Percentiles rank a stretch among this genome's conserved stretches.
These are phyloP conservation scores for Pseudogymnoascus sp. DNA, from an alignment of 2,329 filamentous ascomycete genomes.

Conservation along the genomic window DNA sequence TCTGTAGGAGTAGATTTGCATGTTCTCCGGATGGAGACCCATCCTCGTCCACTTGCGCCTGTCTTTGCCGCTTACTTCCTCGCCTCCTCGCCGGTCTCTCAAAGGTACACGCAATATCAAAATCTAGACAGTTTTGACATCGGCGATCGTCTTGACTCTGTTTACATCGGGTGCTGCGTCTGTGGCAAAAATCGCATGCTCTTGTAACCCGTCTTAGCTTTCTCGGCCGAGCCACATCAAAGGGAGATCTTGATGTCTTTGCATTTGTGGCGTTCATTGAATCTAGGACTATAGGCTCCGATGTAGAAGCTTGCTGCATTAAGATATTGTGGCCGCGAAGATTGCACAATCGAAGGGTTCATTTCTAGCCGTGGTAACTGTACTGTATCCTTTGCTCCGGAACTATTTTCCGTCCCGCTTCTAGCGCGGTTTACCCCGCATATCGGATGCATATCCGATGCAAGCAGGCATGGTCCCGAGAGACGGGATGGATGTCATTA, in stretches of 20 bases:
- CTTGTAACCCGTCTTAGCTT: slow-evolving; percentile 12
- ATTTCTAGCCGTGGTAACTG: neutral
- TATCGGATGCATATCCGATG: neutral
- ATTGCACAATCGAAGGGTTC: neutral
- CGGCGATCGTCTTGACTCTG: slow-evolving; percentile 29
- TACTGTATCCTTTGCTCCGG: neutral
- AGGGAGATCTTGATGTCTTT: neutral
- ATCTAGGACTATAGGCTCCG: neutral
- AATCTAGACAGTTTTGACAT: slow-evolving; percentile 43
- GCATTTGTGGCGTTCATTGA: neutral
- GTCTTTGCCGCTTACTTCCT: slow-evolving; percentile 18
- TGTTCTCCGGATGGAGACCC: neutral
- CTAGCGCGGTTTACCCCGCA: neutral
- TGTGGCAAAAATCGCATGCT: slow-evolving; percentile 40
- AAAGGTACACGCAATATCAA: slow-evolving; percentile 40
- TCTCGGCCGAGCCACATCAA: neutral
- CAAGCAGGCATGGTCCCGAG: neutral
- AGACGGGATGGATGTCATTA: neutral
- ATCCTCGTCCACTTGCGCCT: neutral
- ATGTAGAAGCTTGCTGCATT: neutral
- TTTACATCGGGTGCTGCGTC: slow-evolving; percentile 37
- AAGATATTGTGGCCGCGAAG: neutral
- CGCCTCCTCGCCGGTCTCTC: slow-evolving; percentile 35
- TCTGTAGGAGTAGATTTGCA: slow-evolving; percentile 2
- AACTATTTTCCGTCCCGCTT: neutral